A percentile compares a stretch with the other conserved stretches of the same genome.
These are phyloP conservation scores for Salinomyces thailandicus DNA, from an alignment of 2,329 filamentous ascomycete species.

Conservation along the genomic window DNA sequence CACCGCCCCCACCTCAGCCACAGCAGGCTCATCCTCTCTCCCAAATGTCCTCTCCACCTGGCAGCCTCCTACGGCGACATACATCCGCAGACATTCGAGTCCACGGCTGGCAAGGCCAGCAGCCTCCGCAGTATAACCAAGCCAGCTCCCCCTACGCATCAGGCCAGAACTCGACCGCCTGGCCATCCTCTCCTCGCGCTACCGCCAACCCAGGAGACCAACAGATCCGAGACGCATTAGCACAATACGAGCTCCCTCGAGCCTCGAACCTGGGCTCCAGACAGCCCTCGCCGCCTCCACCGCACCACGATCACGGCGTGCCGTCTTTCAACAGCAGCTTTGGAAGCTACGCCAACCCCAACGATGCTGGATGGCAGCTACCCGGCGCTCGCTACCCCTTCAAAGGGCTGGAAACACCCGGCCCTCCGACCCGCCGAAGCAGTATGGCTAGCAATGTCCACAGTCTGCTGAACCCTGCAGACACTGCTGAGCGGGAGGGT, in stretches of 20 bases:
- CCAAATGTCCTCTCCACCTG: slow-evolving; percentile 46
- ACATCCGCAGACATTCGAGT: slow-evolving; percentile 90
- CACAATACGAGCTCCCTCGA: slow-evolving; percentile 54
- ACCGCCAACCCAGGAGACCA: slow-evolving; percentile 45
- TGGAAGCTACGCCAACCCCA: slow-evolving; percentile 20
- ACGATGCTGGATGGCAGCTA: slow-evolving; percentile 42
- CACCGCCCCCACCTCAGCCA: slow-evolving; percentile 47
- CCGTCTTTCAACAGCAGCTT: slow-evolving; percentile 38
- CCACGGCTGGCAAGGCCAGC: slow-evolving; percentile 55
- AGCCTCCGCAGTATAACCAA: slow-evolving; percentile 41
- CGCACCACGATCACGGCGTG: slow-evolving; percentile 13
- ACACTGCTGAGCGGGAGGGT: slow-evolving; percentile 55
- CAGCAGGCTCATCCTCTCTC: slow-evolving; percentile 52
- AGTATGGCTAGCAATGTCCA: slow-evolving; percentile 64
- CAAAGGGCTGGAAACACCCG: slow-evolving; percentile 40
- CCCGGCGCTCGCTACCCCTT: slow-evolving; percentile 41
- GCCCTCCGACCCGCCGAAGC: slow-evolving; percentile 54
- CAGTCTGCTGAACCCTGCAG: slow-evolving; percentile 56
- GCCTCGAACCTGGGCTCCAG: slow-evolving; percentile 38
- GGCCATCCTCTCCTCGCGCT: slow-evolving; percentile 54
- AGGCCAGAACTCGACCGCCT: slow-evolving; percentile 50
- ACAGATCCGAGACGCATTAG: slow-evolving; percentile 51
- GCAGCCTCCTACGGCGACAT: slow-evolving; percentile 70
- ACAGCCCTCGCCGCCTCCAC: slow-evolving; percentile 39
- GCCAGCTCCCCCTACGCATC: slow-evolving; percentile 53